Percentiles rank a stretch among this genome's conserved stretches.
Conservation (phyloP, 1,284 basidiomycete species). For the Cystobasidium sp. region DNA sequence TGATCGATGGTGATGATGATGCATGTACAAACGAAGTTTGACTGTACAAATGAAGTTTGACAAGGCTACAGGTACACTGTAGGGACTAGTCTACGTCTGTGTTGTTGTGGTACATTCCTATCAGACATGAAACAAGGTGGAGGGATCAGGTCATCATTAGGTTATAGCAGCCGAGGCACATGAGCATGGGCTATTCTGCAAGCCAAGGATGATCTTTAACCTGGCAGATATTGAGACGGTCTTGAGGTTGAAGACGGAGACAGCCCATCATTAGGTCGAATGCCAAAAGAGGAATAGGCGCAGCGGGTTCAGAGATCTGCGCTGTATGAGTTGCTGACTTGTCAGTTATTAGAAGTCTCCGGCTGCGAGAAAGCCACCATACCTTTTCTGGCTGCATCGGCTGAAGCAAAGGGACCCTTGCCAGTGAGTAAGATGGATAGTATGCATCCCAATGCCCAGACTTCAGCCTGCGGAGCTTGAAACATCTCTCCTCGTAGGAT, state of each 20-base stretch:
- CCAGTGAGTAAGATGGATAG: constrained; percentile 84
- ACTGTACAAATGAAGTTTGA: not conserved
- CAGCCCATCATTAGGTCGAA: constrained; percentile 71
- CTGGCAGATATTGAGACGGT: constrained; percentile 70
- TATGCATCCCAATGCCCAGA: constrained; percentile 89
- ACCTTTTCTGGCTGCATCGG: constrained; percentile 58
- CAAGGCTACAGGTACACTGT: too few relatives aligned
- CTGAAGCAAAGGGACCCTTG: constrained; percentile 77
- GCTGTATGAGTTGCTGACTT: constrained; percentile 51
- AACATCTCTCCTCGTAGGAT: constrained; percentile 72
- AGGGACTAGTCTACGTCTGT: too few relatives aligned
- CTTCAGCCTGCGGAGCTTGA: constrained; percentile 75
- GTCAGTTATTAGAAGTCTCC: not conserved
- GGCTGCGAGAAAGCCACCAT: constrained; percentile 62
- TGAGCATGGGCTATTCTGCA: not conserved
- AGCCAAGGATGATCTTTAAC: constrained; percentile 80
- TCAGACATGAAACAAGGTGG: too few relatives aligned
- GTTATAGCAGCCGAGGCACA: not conserved
- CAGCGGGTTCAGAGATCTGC: constrained; percentile 49
- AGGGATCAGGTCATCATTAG: too few relatives aligned
- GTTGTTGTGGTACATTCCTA: too few relatives aligned
- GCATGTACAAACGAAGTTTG: not conserved
- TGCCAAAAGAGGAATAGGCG: constrained; percentile 55
- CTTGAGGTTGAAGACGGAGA: constrained; percentile 70
- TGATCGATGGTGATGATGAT: not conserved